Evolutionary conservation across 2,329 filamentous ascomycete genomes (phyloP).

Genomic region (Blastomyces parvus): DNA sequence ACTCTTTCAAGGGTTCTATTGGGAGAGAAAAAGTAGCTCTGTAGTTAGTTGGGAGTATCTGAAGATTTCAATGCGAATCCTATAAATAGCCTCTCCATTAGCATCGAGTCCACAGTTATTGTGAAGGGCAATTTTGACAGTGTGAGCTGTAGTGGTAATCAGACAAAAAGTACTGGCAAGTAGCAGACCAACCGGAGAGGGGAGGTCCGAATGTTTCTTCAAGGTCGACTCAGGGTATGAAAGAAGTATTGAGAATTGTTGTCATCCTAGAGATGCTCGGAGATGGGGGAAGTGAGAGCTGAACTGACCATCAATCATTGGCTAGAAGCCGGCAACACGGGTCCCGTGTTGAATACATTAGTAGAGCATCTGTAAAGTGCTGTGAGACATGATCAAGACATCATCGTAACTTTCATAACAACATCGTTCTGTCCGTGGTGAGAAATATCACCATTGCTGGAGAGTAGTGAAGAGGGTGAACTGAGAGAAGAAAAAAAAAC

Average conservation of each 20-base stretch:
- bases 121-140: background rate
- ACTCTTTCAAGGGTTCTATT: background rate
- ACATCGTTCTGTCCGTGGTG: background rate
- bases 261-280: conserved; percentile 44
- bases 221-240: conserved; percentile 57
- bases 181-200: conserved; percentile 58
- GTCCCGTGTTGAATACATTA: background rate
- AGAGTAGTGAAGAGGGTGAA: conserved; percentile 1
- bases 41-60: background rate
- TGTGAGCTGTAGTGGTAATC: conserved; percentile 29
- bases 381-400: background rate
- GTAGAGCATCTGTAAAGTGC: background rate
- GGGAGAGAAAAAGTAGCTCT: background rate
- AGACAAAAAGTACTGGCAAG: conserved; percentile 64
- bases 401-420: background rate
- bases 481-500: conserved; percentile 13
- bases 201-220: conserved; percentile 54
- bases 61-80: background rate
- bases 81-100: background rate
- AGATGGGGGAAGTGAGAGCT: background rate
- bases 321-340: background rate
- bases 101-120: background rate
- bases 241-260: conserved; percentile 51
- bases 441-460: background rate
- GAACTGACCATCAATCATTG: background rate